Evolutionary conservation across 2,329 filamentous ascomycete genomes (phyloP), one percentile per base, ranked within the genome.

Genomic region (Rutstroemia sydowiana): DNA sequence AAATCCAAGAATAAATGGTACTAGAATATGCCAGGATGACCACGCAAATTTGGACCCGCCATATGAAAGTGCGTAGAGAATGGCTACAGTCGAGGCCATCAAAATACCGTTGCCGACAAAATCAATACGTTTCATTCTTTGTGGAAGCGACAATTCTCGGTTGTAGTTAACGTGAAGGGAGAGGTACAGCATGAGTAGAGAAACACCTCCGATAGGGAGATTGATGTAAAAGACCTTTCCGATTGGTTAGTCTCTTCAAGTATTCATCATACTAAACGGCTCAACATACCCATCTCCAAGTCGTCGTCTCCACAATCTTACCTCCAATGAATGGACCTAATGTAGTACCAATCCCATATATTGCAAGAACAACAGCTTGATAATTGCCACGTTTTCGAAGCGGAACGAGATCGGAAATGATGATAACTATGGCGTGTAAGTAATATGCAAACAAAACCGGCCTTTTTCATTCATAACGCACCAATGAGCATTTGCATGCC

Each of bases 61-160:
- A n/a, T n/a, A n/a, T n/a, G n/a, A n/a, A 3, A 85, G 64, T 0
- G 79, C 76, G 41, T 83, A 77, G 32, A 84, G 66, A 58, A 84
- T 76, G 30, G 73, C 74, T 0, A 78, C 78, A 55, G 52, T 20
- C 9, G 75, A 76, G 7, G 69, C 73, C 16, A 84, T 70, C 61
- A 87, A 84, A 4, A 87, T 62, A 1, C 75, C 54, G 4, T 76
- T 74, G 2, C 85, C 84, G n/a, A 78, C 45, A 72, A 76, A 86
- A 62, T 87, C 83, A 18, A 87, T 73, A 3, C 73, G 71, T n/a
- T 66, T 66, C 3, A 81, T 66, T 37, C 51, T 52, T n/a, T 51
- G 34, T 1, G 31, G 5, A n/a, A 54, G 51, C 8, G 37, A 50
- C 1, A 43, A 18, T 11, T 53, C 34, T 28, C 52, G 53, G 3